Evolutionary conservation across 371 early-diverging fungal genomes (phyloP).

Genomic region (Nematocida ironsii): DNA sequence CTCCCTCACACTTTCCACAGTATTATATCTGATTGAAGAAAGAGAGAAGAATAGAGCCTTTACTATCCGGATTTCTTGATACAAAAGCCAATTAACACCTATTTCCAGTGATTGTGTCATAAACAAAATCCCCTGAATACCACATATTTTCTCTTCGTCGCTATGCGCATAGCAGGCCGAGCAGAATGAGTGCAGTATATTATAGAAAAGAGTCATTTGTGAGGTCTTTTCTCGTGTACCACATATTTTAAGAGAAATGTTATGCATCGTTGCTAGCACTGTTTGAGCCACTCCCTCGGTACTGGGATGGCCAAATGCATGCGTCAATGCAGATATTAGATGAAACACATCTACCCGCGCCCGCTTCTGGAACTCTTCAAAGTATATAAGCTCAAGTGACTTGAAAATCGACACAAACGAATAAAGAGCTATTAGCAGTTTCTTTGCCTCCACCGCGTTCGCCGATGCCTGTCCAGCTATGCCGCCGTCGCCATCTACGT

Average conservation of each 20-base stretch:
- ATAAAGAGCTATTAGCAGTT: constrained; percentile 26
- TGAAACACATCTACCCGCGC: constrained; percentile 6
- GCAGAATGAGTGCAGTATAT: constrained; percentile 55
- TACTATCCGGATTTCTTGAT: constrained; percentile 51
- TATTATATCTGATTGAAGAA: constrained; percentile 21
- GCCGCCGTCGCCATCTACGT: background rate
- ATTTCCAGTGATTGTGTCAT: constrained; percentile 50
- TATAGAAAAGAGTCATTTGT: constrained; percentile 59
- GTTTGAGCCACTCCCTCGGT: constrained; percentile 37
- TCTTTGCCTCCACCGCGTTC: constrained; percentile 16
- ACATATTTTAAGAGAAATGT: constrained; percentile 14
- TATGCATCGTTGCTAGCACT: constrained; percentile 42
- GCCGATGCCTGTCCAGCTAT: background rate
- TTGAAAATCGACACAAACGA: constrained; percentile 40
- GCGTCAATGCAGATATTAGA: constrained; percentile 26
- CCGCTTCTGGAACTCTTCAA: constrained; percentile 49
- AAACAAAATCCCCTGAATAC: constrained; percentile 41
- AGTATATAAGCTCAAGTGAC: constrained; percentile 49
- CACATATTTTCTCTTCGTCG: constrained; percentile 36
- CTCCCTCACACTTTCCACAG: constrained; percentile 37
- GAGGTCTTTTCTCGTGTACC: constrained; percentile 51
- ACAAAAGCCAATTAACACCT: constrained; percentile 36
- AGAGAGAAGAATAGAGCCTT: constrained; percentile 50
- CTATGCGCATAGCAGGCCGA: constrained; percentile 44
- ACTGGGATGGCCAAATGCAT: constrained; percentile 28